A percentile compares a stretch with the other conserved stretches of the same genome.
These are phyloP conservation scores for Pichia sp. DNA, from an alignment of 1,139 yeast species.

Conservation along the genomic window DNA sequence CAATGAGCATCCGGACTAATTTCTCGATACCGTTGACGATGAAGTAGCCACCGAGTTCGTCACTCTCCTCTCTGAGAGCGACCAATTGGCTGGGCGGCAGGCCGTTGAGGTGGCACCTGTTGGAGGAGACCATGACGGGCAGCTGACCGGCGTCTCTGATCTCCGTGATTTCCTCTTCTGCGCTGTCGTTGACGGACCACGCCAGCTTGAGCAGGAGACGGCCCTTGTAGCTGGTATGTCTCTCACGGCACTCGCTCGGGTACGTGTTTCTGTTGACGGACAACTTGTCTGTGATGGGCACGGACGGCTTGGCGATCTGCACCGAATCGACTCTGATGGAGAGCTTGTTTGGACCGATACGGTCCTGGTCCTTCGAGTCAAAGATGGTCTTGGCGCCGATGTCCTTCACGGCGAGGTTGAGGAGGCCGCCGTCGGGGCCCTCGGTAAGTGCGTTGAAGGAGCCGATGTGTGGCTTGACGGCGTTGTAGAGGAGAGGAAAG, in stretches of 20 bases:
- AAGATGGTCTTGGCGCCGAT: constrained; percentile 82
- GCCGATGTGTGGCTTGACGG: constrained; percentile 92
- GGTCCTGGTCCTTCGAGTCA: constrained; percentile 64
- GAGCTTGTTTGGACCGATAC: constrained; percentile 74
- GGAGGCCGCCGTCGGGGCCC: constrained; percentile 84
- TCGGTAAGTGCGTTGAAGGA: constrained; percentile 94
- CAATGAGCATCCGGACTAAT: constrained; percentile 93
- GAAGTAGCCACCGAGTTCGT: constrained; percentile 95
- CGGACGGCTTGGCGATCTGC: constrained; percentile 78
- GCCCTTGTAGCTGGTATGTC: constrained; percentile 72
- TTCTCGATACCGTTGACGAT: constrained; percentile 96
- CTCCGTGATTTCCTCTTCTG: constrained; percentile 71
- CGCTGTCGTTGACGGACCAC: constrained; percentile 75
- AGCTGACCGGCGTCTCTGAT: constrained; percentile 87
- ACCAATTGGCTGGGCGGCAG: constrained; percentile 81
- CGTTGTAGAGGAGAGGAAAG: constrained; percentile 77
- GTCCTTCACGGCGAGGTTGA: constrained; percentile 82
- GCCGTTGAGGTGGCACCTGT: constrained; percentile 85
- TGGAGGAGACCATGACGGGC: constrained; percentile 86
- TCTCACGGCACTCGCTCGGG: constrained; percentile 89
- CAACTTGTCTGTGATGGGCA: constrained; percentile 68
- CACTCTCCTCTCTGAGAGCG: constrained; percentile 78
- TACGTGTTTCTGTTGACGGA: constrained; percentile 75
- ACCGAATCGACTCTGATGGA: constrained; percentile 78
- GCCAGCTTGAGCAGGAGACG: constrained; percentile 70